Conservation (phyloP, 2,329 filamentous ascomycete genomes). For the Epichloe uncinata region DNA sequence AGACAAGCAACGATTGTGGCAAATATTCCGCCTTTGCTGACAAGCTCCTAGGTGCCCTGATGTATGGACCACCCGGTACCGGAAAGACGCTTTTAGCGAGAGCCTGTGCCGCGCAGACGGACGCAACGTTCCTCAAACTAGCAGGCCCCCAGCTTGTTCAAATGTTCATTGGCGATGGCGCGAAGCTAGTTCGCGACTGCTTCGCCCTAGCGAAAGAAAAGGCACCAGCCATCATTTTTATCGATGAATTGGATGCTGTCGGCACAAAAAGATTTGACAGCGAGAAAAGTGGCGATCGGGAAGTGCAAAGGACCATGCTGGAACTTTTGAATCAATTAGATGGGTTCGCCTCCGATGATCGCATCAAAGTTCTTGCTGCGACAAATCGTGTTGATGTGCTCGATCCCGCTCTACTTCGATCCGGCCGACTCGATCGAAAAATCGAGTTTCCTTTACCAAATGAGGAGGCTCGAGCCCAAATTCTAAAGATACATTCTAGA, state of each 20-base stretch:
- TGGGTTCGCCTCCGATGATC: constrained; percentile 91
- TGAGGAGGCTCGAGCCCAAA: constrained; percentile 93
- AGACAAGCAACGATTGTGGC: neutral
- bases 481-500: constrained; percentile 89
- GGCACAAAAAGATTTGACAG: constrained; percentile 98
- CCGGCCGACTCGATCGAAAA: constrained; percentile 86
- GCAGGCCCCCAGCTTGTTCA: constrained; percentile 95
- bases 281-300: constrained; percentile 93
- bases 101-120: constrained; percentile 93
- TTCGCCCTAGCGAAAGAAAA: constrained; percentile 98
- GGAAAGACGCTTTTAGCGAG: constrained; percentile 86
- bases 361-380: constrained; percentile 90
- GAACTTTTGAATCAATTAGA: constrained; percentile 97
- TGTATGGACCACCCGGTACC: constrained; percentile 91
- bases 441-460: constrained; percentile 98
- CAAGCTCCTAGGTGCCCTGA: constrained; percentile 71
- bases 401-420: constrained; percentile 81
- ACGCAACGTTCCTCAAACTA: constrained; percentile 96
- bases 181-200: constrained; percentile 93
- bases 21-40: neutral
- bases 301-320: constrained; percentile 97
- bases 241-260: constrained; percentile 96
- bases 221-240: constrained; percentile 97
- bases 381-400: constrained; percentile 92
- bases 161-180: constrained; percentile 99